Evolutionary conservation across 176 grass and related monocot species (phyloP).

Genomic region (Oryza nivara): DNA sequence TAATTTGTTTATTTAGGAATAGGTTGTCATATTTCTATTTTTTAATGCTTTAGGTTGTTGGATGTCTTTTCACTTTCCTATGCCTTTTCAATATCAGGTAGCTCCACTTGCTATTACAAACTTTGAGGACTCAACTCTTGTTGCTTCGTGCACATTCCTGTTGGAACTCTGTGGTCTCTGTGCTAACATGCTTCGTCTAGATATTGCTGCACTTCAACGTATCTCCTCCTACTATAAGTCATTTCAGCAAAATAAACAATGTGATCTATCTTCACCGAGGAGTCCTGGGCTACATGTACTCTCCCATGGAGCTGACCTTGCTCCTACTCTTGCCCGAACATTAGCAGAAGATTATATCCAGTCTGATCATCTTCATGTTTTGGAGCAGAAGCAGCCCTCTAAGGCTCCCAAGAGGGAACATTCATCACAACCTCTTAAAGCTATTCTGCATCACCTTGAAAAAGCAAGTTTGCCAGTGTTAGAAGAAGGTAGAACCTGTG

Average conservation of each 20-base stretch:
- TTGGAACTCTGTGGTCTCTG: slow-evolving; percentile 98
- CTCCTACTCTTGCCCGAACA: slow-evolving; percentile 70
- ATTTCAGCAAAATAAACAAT: slow-evolving; percentile 56
- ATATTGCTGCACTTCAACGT: slow-evolving; percentile 80
- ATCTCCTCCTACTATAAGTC: slow-evolving; percentile 78
- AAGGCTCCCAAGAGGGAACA: slow-evolving; percentile 48
- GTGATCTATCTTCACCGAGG: slow-evolving; percentile 50
- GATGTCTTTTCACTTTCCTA: slow-evolving; percentile 20
- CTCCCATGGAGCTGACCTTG: slow-evolving; percentile 60
- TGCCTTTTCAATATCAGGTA: slow-evolving; percentile 61
- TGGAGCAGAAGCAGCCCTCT: slow-evolving; percentile 60
- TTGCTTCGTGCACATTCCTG: slow-evolving; percentile 79
- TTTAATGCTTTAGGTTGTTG: slow-evolving; percentile 39
- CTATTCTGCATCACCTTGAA: slow-evolving; percentile 87
- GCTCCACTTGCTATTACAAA: slow-evolving; percentile 87
- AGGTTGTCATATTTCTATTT: neutral
- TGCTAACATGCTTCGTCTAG: slow-evolving; percentile 86
- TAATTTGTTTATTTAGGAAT: slow-evolving; percentile 34
- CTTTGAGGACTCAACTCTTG: slow-evolving; percentile 78
- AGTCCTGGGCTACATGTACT: slow-evolving; percentile 46
- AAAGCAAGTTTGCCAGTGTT: slow-evolving; percentile 77
- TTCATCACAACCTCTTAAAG: slow-evolving; percentile 55
- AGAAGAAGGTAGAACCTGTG: slow-evolving; percentile 77
- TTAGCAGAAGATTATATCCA: slow-evolving; percentile 93
- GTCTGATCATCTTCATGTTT: slow-evolving; percentile 78